phyloP scores from a whole-genome alignment of 495 filamentous ascomycete genomes.

The Xanthoparmelia taractica region DNA sequence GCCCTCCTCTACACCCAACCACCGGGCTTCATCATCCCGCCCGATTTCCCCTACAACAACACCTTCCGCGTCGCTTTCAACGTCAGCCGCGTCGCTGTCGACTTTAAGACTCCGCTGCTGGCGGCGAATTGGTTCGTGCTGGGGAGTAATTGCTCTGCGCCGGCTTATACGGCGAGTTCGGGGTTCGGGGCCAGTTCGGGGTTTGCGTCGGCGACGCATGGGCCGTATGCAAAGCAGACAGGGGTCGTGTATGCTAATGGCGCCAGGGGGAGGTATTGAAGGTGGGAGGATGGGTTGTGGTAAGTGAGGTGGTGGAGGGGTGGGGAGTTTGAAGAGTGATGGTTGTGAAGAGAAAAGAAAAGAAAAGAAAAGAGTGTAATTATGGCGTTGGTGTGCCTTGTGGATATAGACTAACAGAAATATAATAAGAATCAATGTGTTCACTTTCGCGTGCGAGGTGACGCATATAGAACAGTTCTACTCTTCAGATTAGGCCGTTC shows the following conservation, averaged over 20 bases:
- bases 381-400: too few species aligned
- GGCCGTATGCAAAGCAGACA: background rate
- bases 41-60: conserved; percentile 20
- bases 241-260: conserved; percentile 1
- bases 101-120: conserved; percentile 14
- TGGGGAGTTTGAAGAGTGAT: too few species aligned
- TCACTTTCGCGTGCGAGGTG: too few species aligned
- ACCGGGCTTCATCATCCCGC: conserved; percentile 11
- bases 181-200: background rate
- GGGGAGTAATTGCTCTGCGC: conserved; percentile 13
- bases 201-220: background rate
- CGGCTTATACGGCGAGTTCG: background rate
- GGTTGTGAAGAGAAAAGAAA: too few species aligned
- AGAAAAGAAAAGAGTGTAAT: too few species aligned
- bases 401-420: too few species aligned
- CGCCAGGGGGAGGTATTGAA: background rate
- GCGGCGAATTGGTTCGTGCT: conserved; percentile 25
- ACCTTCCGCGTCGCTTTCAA: conserved; percentile 19
- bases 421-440: too few species aligned
- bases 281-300: background rate
- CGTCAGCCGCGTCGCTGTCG: conserved; percentile 6
- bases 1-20: conserved; percentile 15
- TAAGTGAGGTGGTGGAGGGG: too few species aligned
- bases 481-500: too few species aligned
- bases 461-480: too few species aligned